Evolutionary conservation across 345 rosid genomes (phyloP), one percentile per base, ranked within the genome.

Genomic region (Kandelia obovata): DNA sequence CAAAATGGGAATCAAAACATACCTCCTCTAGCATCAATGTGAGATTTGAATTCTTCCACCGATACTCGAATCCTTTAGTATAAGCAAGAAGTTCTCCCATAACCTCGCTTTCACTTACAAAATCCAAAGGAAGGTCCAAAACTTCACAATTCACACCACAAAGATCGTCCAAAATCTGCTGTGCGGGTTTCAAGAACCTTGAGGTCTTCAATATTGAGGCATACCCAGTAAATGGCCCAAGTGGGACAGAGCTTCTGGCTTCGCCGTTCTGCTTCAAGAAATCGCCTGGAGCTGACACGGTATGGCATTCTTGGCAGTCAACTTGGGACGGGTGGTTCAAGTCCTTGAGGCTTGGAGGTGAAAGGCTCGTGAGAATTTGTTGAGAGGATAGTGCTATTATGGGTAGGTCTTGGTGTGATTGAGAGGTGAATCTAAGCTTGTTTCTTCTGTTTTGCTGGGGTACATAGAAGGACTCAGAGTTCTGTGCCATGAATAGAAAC

Each of bases 21-120:
- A 84, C 88, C 85, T 84, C 84, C 57, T 84, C 84, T 0, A 79
- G 67, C 82, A 84, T 43, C 39, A 68, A 62, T 10, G 80, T 60
- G 6, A 84, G 70, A 70, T 61, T 80, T 5, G 85, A 75, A 52
- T 74, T 78, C 75, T 69, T 77, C 75, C 69, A 72, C 13, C 74
- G 69, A 65, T 46, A 66, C 15, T 74, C 83, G 56, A 70, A 5
- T 72, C 71, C 59, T 31, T 73, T 80, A 62, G 73, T 69, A 49
- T 69, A 72, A 28, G 70, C 49, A 46, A 60, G 23, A 20, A 67
- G 67, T 27, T 76, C 77, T 58, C 68, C 32, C 43, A 46, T 11
- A n/a, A 30, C 15, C n/a, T 61, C 80, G 70, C n/a, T 62, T 30
- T 69, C 77, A 16, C n/a, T 23, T 1, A 64, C 59, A 62, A 53